Evolutionary conservation across 2,329 filamentous ascomycete species (phyloP).

Genomic region (Aspergillus neoniger): DNA sequence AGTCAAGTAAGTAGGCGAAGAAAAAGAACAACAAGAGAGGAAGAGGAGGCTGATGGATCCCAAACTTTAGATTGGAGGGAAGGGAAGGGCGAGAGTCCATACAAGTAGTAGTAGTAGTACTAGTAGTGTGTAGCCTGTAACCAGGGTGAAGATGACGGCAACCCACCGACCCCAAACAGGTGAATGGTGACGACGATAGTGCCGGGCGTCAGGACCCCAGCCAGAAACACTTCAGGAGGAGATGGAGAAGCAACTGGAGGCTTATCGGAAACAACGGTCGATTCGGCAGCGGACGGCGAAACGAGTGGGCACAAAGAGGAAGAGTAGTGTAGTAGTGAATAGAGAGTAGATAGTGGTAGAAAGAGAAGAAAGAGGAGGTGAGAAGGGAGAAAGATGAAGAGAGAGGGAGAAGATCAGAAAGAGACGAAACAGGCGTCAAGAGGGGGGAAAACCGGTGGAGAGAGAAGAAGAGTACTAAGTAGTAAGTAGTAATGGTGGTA

Average conservation of each 20-base stretch:
- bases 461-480: neutral
- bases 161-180: conserved; percentile 14
- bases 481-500: too few relatives aligned
- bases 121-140: neutral
- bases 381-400: neutral
- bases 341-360: neutral
- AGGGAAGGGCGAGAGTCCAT: neutral
- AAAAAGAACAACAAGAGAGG: conserved; percentile 12
- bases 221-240: neutral
- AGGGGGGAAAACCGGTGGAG: neutral
- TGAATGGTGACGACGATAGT: conserved; percentile 22
- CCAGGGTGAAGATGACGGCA: conserved; percentile 16
- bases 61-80: neutral
- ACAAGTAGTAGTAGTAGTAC: conserved; percentile 3
- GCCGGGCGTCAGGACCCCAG: conserved; percentile 11
- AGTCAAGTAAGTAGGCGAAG: conserved; percentile 10
- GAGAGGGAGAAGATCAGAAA: neutral
- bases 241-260: conserved; percentile 20
- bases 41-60: conserved; percentile 11
- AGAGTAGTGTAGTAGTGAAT: neutral
- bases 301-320: conserved; percentile 23
- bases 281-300: conserved; percentile 23
- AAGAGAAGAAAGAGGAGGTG: neutral
- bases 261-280: conserved; percentile 37
- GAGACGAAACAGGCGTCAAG: neutral